Evolutionary conservation across 148 eudicot species (phyloP), one percentile per base, ranked within the genome.

Genomic region (Talinum fruticosum): DNA sequence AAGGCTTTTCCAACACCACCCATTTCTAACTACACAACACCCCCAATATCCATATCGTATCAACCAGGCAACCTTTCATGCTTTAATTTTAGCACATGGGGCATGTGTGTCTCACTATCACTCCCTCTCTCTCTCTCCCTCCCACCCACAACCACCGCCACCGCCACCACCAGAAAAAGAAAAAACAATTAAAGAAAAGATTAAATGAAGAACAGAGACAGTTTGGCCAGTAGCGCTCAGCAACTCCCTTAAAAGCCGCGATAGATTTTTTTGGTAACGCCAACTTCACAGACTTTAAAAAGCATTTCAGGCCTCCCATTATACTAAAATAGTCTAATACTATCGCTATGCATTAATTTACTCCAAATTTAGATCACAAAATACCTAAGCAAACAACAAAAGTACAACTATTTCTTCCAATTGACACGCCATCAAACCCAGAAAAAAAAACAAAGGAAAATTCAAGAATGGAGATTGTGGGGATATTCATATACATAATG

Each of bases 191-290:
- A n/a, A 24, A 10, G n/a, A 23, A 59, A 59, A n/a, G 64, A 59
- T n/a, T n/a, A n/a, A 59, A 7, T 7, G 28, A 59, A 59, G 28
- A 59, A 24, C 64, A 59, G 26, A 59, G 62, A 59, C 28, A 24
- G 64, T n/a, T 59, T 59, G 64, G 64, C 64, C 8, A 23, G 8
- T 59, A 59, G 64, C 10, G 64, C 29, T 59, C 64, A 23, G 64
- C 64, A n/a, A 59, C 64, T 59, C 24, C 64, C 64, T 59, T 23
- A 59, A 59, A 59, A 59, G 64, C 64, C 64, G 64, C 64, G 26
- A 59, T 8, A n/a, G 0, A n/a, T 3, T 23, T 49, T 49, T 59
- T 59, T 8, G 64, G 29, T 59, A 59, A n/a, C 6, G 64, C 64
- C 64, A 59, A 59, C 8, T n/a, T 59, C 29, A n/a, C 64, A 59